phyloP scores from a whole-genome alignment of 164 flowering plant species.

The Chimonanthus salicifolius region DNA sequence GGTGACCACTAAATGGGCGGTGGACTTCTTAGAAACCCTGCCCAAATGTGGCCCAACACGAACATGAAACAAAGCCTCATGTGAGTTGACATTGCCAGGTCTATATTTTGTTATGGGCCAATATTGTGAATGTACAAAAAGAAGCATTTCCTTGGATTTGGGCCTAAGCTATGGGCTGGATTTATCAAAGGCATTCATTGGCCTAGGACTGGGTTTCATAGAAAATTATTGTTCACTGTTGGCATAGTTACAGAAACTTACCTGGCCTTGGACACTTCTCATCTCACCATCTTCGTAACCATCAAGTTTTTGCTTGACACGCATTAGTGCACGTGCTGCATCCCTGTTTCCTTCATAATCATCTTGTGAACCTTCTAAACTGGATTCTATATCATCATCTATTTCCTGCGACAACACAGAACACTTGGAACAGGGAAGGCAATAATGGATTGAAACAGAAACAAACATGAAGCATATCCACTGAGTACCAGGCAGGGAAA shows the following conservation, averaged over 20 bases:
- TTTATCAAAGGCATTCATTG: too few relatives aligned
- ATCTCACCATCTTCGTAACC: constrained; percentile 98
- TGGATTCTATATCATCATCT: constrained; percentile 64
- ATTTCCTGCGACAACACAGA: constrained; percentile 46
- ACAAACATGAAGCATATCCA: not conserved
- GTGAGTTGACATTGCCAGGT: too few relatives aligned
- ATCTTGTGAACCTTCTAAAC: constrained; percentile 63
- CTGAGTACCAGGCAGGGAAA: too few relatives aligned
- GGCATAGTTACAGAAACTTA: constrained; percentile 18
- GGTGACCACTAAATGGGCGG: too few relatives aligned
- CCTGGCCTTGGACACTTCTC: constrained; percentile 98
- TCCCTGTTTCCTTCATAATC: constrained; percentile 93
- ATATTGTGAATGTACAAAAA: too few relatives aligned
- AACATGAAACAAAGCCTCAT: too few relatives aligned
- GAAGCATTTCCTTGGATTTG: too few relatives aligned
- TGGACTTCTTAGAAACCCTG: too few relatives aligned
- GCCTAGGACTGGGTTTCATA: too few relatives aligned
- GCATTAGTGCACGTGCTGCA: constrained; percentile 93
- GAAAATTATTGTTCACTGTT: not conserved
- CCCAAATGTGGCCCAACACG: too few relatives aligned
- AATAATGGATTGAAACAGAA: not conserved
- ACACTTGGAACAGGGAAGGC: not conserved
- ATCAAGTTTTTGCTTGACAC: constrained; percentile 94
- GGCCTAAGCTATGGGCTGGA: too few relatives aligned
- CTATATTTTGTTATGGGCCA: too few relatives aligned